Evolutionary conservation across 2,329 filamentous ascomycete species (phyloP).

Genomic region (Botrytis galanthina): DNA sequence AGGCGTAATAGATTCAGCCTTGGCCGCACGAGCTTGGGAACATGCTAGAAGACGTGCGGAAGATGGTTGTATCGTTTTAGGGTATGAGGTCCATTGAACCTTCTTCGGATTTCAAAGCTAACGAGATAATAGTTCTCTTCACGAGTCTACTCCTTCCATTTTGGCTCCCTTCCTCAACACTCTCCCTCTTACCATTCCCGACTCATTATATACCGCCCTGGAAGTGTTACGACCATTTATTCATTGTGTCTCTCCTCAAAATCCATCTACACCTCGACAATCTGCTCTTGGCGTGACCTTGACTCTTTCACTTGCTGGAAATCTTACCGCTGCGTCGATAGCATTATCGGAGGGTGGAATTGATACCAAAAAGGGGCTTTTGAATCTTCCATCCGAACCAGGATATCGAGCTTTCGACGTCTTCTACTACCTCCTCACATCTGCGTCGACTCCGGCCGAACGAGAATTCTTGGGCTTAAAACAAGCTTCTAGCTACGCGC

Average conservation of each 20-base stretch:
- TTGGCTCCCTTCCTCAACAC: constrained; percentile 77
- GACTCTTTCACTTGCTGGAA: constrained; percentile 77
- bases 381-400: constrained; percentile 73
- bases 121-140: constrained; percentile 65
- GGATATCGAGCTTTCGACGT: constrained; percentile 95
- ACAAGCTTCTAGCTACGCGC: constrained; percentile 69
- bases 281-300: constrained; percentile 78
- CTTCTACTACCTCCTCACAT: constrained; percentile 93
- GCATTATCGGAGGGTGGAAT: constrained; percentile 85
- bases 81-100: constrained; percentile 53
- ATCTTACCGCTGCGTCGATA: constrained; percentile 70
- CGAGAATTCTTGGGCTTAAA: constrained; percentile 83
- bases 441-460: constrained; percentile 84
- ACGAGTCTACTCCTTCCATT: constrained; percentile 82
- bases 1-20: constrained; percentile 74
- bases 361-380: constrained; percentile 75
- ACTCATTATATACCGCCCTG: constrained; percentile 72
- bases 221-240: constrained; percentile 83
- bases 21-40: constrained; percentile 88
- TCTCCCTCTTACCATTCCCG: constrained; percentile 76
- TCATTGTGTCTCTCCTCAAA: constrained; percentile 81
- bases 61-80: constrained; percentile 87
- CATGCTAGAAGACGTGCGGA: constrained; percentile 92
- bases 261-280: constrained; percentile 79
- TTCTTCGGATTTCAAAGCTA: background rate